Evolutionary conservation across 345 rosid genomes (phyloP).

Genomic region (Eucalyptus erythrocorys): DNA sequence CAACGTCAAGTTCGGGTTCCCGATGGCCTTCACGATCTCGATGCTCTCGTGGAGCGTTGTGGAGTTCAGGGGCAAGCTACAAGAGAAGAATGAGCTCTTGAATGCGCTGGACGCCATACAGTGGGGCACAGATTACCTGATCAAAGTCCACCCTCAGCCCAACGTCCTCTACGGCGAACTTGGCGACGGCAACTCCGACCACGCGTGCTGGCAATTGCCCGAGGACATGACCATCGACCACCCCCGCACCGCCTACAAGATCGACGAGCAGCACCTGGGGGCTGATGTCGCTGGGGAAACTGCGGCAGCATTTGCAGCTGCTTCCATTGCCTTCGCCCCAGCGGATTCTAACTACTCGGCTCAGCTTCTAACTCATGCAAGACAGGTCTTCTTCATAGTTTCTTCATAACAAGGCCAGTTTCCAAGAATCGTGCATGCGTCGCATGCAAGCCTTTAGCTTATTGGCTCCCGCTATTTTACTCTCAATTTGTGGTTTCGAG

Average conservation of each 20-base stretch:
- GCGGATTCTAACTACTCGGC: slow-evolving; percentile 17
- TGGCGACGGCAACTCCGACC: slow-evolving; percentile 46
- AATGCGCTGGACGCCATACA: slow-evolving; percentile 34
- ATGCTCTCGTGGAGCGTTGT: slow-evolving; percentile 57
- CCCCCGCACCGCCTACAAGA: slow-evolving; percentile 20
- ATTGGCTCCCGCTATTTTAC: neutral
- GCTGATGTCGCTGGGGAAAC: slow-evolving; percentile 55
- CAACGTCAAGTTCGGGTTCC: slow-evolving; percentile 67
- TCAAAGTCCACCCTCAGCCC: slow-evolving; percentile 44
- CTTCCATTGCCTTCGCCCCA: slow-evolving; percentile 33
- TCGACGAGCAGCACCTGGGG: slow-evolving; percentile 38
- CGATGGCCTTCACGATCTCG: slow-evolving; percentile 55
- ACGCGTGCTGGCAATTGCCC: slow-evolving; percentile 54
- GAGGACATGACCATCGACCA: slow-evolving; percentile 80
- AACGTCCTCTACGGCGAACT: slow-evolving; percentile 43
- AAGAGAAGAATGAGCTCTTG: slow-evolving; percentile 7
- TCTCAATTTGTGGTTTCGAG: neutral
- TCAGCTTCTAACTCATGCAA: slow-evolving; percentile 35
- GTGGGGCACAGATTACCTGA: slow-evolving; percentile 63
- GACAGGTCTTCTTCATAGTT: neutral
- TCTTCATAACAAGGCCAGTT: neutral
- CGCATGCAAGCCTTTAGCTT: neutral
- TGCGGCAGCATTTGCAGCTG: slow-evolving; percentile 54
- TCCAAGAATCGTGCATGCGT: neutral
- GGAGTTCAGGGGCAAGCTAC: slow-evolving; percentile 32